Conservation (phyloP, 73 alveolate genomes). For the Uronychia setigera region DNA sequence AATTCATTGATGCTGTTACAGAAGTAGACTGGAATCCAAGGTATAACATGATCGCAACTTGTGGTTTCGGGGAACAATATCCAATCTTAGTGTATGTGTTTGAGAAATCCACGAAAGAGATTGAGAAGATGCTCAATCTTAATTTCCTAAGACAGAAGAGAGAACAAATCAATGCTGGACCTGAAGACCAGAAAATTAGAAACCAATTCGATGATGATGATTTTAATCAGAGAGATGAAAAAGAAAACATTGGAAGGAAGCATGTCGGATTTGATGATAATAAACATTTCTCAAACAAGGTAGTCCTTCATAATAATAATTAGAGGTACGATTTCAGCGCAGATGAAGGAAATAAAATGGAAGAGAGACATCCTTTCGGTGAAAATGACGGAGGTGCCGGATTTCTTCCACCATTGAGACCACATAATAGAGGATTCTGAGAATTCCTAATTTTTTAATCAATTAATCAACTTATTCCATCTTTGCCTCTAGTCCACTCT, state of each 20-base stretch:
- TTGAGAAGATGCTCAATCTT: background rate
- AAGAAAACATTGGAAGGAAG: background rate
- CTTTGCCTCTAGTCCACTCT: no score
- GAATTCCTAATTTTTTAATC: background rate
- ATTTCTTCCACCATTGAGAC: background rate
- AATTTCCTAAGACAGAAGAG: background rate
- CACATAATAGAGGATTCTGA: background rate
- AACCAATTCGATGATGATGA: background rate
- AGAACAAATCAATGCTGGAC: background rate
- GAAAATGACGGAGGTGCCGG: background rate
- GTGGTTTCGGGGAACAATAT: constrained; percentile 96
- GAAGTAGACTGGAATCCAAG: constrained; percentile 96
- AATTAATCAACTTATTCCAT: background rate
- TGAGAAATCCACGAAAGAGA: constrained; percentile 67
- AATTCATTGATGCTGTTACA: constrained; percentile 83
- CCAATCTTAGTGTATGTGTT: constrained; percentile 92
- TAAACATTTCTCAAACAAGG: background rate
- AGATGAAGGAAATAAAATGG: background rate
- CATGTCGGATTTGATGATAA: background rate
- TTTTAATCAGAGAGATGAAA: background rate
- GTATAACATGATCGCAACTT: constrained; percentile 95
- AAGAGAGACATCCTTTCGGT: background rate
- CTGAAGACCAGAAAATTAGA: background rate
- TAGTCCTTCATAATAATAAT: background rate
- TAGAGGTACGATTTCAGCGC: background rate